Evolutionary conservation across 768 basidiomycete genomes (phyloP).

Genomic region (Tremella fuciformis): DNA sequence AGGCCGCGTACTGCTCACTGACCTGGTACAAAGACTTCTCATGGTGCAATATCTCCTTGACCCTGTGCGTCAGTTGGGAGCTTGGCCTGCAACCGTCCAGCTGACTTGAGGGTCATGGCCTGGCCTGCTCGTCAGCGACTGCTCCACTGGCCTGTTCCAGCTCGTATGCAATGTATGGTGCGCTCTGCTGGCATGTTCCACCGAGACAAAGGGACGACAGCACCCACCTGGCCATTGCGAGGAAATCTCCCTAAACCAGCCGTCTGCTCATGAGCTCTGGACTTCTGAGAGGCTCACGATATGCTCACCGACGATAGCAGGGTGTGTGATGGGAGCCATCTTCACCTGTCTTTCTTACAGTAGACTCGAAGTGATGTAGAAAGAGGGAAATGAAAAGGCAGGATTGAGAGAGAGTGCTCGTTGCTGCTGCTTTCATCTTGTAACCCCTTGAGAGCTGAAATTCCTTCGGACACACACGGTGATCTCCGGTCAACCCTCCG

Average conservation of each 20-base stretch:
- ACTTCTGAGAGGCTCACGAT: background rate
- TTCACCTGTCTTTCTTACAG: background rate
- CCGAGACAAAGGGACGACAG: slow-evolving; percentile 15
- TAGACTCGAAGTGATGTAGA: background rate
- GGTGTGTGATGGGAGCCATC: slow-evolving; percentile 49
- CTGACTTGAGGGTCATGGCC: slow-evolving; percentile 83
- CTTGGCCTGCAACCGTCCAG: background rate
- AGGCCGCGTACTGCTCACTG: slow-evolving; percentile 3
- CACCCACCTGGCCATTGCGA: slow-evolving; percentile 75
- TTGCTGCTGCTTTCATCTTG: background rate
- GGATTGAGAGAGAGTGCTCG: background rate
- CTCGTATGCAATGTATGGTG: background rate
- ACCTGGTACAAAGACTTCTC: slow-evolving; percentile 87
- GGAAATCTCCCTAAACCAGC: slow-evolving; percentile 94
- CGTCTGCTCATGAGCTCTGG: slow-evolving; percentile 58
- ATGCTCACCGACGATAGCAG: slow-evolving; percentile 50
- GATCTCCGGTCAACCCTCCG: no score
- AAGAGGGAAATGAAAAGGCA: slow-evolving; percentile 1
- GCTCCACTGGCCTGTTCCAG: background rate
- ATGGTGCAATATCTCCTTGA: slow-evolving; percentile 88
- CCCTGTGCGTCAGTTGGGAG: slow-evolving; percentile 51
- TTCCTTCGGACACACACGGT: slow-evolving; percentile 1
- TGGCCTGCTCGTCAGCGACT: slow-evolving; percentile 60
- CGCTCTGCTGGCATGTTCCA: background rate
- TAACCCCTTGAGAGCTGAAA: background rate